Percentiles rank a stretch among this genome's conserved stretches.
These are phyloP conservation scores for Cryptococcus neoformans DNA, from an alignment of 1,284 basidiomycete species.

Conservation along the genomic window DNA sequence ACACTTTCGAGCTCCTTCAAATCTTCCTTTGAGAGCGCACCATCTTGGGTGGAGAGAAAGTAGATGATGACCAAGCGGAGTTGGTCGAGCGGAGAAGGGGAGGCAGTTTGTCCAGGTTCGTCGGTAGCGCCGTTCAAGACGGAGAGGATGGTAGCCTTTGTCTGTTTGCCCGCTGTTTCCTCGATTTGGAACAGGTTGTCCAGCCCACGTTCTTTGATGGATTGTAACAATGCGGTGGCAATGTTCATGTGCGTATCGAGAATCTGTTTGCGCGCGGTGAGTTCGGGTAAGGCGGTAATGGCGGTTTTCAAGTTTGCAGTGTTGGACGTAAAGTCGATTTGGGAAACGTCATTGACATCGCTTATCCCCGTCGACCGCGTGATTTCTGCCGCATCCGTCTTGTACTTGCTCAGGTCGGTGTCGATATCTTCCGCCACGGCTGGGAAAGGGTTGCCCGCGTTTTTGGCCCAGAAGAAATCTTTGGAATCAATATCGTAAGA, in stretches of 20 bases:
- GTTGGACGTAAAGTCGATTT: constrained; percentile 91
- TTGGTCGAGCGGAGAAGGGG: constrained; percentile 72
- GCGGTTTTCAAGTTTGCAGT: constrained; percentile 95
- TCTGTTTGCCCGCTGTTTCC: constrained; percentile 84
- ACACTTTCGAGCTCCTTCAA: constrained; percentile 82
- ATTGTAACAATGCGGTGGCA: constrained; percentile 89
- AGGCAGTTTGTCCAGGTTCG: constrained; percentile 58
- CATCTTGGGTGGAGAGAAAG: constrained; percentile 82
- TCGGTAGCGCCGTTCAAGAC: constrained; percentile 56
- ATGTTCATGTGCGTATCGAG: constrained; percentile 99
- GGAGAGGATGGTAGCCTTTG: constrained; percentile 75
- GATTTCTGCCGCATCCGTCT: constrained; percentile 94
- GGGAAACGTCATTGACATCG: constrained; percentile 91
- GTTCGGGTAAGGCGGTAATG: constrained; percentile 95
- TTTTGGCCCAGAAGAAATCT: constrained; percentile 99
- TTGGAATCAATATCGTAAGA: constrained; percentile 96
- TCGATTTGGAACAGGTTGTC: constrained; percentile 97
- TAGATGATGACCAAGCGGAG: constrained; percentile 90
- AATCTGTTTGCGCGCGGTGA: constrained; percentile 93
- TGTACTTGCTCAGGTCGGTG: constrained; percentile 74
- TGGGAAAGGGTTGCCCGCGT: constrained; percentile 94
- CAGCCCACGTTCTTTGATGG: constrained; percentile 92
- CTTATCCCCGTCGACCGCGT: constrained; percentile 94
- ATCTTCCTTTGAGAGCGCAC: constrained; percentile 77
- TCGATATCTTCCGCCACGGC: constrained; percentile 99